Percentiles rank a stretch among this genome's conserved stretches.
phyloP scores from a whole-genome alignment of 2,329 filamentous ascomycete species.

The Colletotrichum cordylinicola region DNA sequence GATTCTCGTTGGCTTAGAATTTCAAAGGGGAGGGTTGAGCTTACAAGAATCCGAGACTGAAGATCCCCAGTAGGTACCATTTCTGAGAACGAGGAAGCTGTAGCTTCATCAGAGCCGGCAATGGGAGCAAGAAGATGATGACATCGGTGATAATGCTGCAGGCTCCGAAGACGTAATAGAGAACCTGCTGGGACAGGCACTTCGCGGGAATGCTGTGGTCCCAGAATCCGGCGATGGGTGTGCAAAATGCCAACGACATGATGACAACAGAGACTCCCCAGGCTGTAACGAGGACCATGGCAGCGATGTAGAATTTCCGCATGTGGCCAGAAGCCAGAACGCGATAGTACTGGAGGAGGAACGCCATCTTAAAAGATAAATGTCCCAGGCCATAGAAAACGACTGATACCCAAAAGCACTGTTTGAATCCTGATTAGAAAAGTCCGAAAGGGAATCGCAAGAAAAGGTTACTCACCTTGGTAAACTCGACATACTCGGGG shows the following conservation, averaged over 20 bases:
- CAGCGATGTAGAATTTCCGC: slow-evolving; percentile 28
- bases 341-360: slow-evolving; percentile 41
- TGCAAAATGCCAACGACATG: slow-evolving; percentile 26
- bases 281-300: slow-evolving; percentile 27
- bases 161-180: slow-evolving; percentile 27
- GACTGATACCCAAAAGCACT: slow-evolving; percentile 35
- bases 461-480: slow-evolving; percentile 4
- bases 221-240: slow-evolving; percentile 32
- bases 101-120: slow-evolving; percentile 29
- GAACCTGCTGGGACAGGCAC: slow-evolving; percentile 23
- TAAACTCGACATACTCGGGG: not conserved
- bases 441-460: not conserved
- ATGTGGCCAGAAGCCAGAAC: slow-evolving; percentile 31
- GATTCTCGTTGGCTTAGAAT: not conserved
- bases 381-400: slow-evolving; percentile 35
- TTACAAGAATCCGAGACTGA: slow-evolving; percentile 33
- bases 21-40: not conserved
- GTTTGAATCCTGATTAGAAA: not conserved
- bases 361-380: slow-evolving; percentile 35
- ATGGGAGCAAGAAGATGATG: slow-evolving; percentile 29
- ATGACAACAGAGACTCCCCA: slow-evolving; percentile 32
- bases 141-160: slow-evolving; percentile 31
- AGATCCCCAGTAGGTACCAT: slow-evolving; percentile 29
- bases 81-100: slow-evolving; percentile 27
- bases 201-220: slow-evolving; percentile 23